Conservation (phyloP, 129 eudicot genomes). For the Gnaphalium uliginosum region DNA sequence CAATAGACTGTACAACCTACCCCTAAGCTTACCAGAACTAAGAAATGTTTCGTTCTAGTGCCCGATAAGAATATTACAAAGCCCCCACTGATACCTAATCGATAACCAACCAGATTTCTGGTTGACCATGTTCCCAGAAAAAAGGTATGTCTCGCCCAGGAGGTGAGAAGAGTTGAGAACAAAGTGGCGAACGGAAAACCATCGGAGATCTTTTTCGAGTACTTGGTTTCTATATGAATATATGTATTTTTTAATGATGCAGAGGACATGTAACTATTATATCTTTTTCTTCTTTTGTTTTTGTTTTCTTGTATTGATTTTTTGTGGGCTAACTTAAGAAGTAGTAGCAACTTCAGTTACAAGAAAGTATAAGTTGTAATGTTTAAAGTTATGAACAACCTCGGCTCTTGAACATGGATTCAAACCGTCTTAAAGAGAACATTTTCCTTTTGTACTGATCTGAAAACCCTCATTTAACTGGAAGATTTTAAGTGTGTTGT, state of each 20-base stretch:
- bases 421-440: slow-evolving; percentile 11
- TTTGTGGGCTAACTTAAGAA: not conserved
- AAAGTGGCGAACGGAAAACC: too few species aligned
- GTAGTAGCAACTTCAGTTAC: not conserved
- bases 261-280: too few species aligned
- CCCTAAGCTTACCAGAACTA: too few species aligned
- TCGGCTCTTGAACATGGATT: not conserved
- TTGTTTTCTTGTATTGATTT: not conserved
- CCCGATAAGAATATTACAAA: too few species aligned
- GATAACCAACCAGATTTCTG: too few species aligned
- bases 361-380: not conserved
- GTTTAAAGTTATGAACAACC: not conserved
- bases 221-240: not conserved
- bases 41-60: too few species aligned
- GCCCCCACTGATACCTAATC: too few species aligned
- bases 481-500: slow-evolving; percentile 15
- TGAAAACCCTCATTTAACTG: not conserved
- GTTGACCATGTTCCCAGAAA: too few species aligned
- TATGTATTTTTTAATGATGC: not conserved
- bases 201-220: not conserved
- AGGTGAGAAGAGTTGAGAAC: too few species aligned
- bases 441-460: not conserved
- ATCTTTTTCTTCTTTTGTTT: not conserved
- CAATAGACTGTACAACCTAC: too few species aligned
- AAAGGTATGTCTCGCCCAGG: too few species aligned